A percentile compares a stretch with the other conserved stretches of the same genome.
phyloP scores from a whole-genome alignment of 805 yeast genomes.

The Maudiozyma turicensis region DNA sequence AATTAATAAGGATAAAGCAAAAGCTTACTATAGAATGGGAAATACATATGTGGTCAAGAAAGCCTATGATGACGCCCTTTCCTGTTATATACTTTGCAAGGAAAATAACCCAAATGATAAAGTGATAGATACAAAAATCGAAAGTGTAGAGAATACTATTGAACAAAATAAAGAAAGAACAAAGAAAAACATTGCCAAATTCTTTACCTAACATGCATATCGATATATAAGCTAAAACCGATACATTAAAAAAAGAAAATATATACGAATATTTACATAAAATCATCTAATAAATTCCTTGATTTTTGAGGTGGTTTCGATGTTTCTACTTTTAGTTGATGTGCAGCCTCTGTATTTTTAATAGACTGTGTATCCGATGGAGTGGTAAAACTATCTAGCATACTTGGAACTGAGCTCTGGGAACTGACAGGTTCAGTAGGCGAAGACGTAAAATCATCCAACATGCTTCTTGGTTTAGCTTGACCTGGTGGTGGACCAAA shows the following conservation, averaged over 20 bases:
- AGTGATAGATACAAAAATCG: constrained; percentile 37
- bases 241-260: background rate
- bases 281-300: constrained; percentile 26
- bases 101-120: constrained; percentile 40
- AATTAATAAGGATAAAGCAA: constrained; percentile 39
- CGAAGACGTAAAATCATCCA: background rate
- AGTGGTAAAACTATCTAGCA: background rate
- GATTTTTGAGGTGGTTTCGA: constrained; percentile 6
- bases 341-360: background rate
- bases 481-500: constrained; percentile 4
- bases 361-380: background rate
- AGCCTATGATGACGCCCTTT: constrained; percentile 41
- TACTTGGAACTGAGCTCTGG: background rate
- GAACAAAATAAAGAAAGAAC: constrained; percentile 40
- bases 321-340: background rate
- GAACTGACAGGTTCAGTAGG: background rate
- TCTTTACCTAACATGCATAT: constrained; percentile 32
- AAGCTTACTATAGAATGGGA: constrained; percentile 51
- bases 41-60: constrained; percentile 35
- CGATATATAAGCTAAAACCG: background rate
- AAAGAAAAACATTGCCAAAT: constrained; percentile 50
- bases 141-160: constrained; percentile 32
- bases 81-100: constrained; percentile 37
- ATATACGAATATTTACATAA: constrained; percentile 18
- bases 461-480: background rate